These are phyloP conservation scores for Coix lacrymajobi DNA, from an alignment of 176 grass and related monocot species.

Conservation along the genomic window DNA sequence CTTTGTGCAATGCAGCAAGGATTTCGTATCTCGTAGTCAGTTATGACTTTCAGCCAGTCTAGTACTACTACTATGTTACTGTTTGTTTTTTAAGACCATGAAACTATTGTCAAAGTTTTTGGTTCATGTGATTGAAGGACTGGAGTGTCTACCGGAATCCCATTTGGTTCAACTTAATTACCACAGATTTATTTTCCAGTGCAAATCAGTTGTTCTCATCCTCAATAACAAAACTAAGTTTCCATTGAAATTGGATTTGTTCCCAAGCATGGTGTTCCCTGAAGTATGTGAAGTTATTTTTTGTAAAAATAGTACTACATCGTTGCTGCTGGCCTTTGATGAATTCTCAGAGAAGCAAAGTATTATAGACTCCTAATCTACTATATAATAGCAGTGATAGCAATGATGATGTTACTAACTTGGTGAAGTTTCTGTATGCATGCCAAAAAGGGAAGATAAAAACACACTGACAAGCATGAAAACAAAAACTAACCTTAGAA, in stretches of 20 bases:
- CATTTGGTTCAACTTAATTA: neutral
- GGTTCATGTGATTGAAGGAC: neutral
- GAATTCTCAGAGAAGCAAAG: neutral
- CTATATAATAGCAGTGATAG: neutral
- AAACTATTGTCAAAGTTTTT: neutral
- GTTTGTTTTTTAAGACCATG: neutral
- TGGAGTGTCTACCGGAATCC: neutral
- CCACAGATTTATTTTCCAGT: neutral
- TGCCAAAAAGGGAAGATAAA: neutral
- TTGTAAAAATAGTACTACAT: neutral
- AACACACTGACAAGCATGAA: neutral
- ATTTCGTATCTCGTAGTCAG: neutral
- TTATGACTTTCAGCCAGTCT: neutral
- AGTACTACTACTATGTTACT: neutral
- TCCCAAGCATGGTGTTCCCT: neutral
- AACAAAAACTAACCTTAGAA: neutral
- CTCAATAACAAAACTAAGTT: neutral
- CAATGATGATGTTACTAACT: neutral
- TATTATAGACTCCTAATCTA: neutral
- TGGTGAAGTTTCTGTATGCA: neutral
- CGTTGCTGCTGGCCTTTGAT: neutral
- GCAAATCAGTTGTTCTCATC: neutral
- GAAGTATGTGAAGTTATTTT: neutral
- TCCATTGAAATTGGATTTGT: neutral
- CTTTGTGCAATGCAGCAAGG: neutral